Base-by-base conservation (phyloP, 2,329 filamentous ascomycete species). In the Botrytis byssoidea region DNA sequence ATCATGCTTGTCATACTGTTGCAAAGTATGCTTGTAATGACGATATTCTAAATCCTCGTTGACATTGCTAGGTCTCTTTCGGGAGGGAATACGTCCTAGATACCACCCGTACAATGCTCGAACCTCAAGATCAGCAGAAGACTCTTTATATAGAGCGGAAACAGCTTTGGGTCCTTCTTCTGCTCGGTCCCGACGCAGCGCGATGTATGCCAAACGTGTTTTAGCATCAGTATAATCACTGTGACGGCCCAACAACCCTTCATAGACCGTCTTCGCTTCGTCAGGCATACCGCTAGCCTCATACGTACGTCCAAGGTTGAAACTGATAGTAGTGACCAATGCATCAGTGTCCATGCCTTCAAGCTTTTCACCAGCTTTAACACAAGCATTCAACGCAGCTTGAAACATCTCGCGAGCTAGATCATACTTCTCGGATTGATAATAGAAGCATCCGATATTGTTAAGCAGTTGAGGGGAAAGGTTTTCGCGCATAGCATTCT, bases 361-460 rank as follows among this genome's bases (percentile, higher is more conserved):
- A 74, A 94, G 92, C 78, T 90, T 91, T 79, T 94, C 91, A 65
- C 90, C 90, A 75, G 94, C 91, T 78, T 92, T 92, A 78, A 97
- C 90, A 80, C 95, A 98, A 25, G 95, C 93, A 76, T 92, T 92
- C 71, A 99, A 85, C 0, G 95, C 96, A n/a, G 93, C 91, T 82
- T 99, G 93, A 81, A 98, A 99, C 83, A 97, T 88, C 69, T 95
- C 91, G 77, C 93, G 91, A 35, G 96, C 95, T 75, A 90, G 86
- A 32, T 92, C 89, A 76, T 92, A 91, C 80, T 94, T 94, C 79
- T 97, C 94, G 3, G 90, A 88, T 81, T 97, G 94, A 77, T 94
- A 98, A 78, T 97, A 90, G 83, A 98, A 98, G 82, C 95, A 98
- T 8, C 93, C 96, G 81, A 98, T 97, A 81, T 99, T 99, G 86